Percentiles rank a stretch among this genome's conserved stretches.
phyloP scores from a whole-genome alignment of 208 protist species.

The Naegleria fowleri region DNA sequence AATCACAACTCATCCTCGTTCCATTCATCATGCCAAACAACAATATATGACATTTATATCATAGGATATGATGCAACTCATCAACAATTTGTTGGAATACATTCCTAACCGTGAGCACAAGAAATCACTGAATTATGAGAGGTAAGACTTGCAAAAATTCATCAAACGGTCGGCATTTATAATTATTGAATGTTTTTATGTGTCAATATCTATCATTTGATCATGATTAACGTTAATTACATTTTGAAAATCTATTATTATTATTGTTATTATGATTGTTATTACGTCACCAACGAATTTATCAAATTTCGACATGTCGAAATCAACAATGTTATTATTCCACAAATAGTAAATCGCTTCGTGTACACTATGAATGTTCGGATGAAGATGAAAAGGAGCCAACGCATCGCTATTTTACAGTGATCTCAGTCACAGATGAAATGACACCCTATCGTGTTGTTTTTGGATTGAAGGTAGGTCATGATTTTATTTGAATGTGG shows the following conservation, averaged over 20 bases:
- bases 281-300: too few species aligned
- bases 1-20: too few species aligned
- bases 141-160: neutral
- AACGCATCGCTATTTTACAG: neutral
- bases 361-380: neutral
- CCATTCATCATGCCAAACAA: too few species aligned
- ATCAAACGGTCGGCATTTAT: too few species aligned
- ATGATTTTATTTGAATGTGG: too few species aligned
- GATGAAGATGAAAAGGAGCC: neutral
- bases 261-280: too few species aligned
- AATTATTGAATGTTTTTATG: too few species aligned
- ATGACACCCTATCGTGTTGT: neutral
- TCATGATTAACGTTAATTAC: too few species aligned
- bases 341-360: neutral
- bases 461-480: neutral
- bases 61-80: neutral
- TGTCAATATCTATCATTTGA: too few species aligned
- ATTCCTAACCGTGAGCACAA: neutral
- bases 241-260: too few species aligned
- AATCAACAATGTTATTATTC: too few species aligned
- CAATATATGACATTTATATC: neutral
- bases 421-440: neutral
- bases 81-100: neutral
- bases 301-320: too few species aligned
- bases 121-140: neutral